Conservation (phyloP, 1,284 basidiomycete genomes). For the Trichosporon inkin region DNA sequence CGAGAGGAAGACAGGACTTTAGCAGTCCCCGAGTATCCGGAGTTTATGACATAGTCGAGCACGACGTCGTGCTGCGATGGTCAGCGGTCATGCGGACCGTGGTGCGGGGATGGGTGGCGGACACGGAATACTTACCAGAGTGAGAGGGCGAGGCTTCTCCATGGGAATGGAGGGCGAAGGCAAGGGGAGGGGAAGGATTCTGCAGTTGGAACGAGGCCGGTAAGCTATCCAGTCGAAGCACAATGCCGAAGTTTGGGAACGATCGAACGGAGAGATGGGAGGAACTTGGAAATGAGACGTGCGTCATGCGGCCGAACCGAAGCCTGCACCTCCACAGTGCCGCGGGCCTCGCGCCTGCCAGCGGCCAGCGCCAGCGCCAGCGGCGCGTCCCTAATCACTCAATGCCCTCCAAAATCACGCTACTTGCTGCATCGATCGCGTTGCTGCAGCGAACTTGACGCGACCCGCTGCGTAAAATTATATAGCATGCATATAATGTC, state of each 20-base stretch:
- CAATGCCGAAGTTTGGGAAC: background rate
- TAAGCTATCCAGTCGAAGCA: background rate
- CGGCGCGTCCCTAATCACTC: no score
- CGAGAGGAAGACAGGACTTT: conserved; percentile 21
- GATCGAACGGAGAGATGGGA: background rate
- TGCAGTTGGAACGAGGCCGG: background rate
- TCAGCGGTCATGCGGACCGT: background rate
- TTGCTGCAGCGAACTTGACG: no score
- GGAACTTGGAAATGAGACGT: background rate
- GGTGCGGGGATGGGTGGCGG: conserved; percentile 3
- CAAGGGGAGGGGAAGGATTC: background rate
- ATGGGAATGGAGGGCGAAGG: background rate
- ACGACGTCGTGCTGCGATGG: conserved; percentile 42
- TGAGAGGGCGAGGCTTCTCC: conserved; percentile 3
- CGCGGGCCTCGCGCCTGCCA: no score
- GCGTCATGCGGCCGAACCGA: background rate
- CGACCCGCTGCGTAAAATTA: background rate
- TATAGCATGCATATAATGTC: conserved; percentile 6
- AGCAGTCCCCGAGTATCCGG: conserved; percentile 40
- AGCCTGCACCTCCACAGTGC: background rate
- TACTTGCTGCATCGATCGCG: no score
- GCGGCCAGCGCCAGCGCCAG: no score
- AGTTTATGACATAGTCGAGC: conserved; percentile 41
- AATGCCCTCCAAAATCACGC: no score
- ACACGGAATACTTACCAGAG: background rate